Evolutionary conservation across 2,329 filamentous ascomycete genomes (phyloP).

Genomic region (Podosphaera fusca): DNA sequence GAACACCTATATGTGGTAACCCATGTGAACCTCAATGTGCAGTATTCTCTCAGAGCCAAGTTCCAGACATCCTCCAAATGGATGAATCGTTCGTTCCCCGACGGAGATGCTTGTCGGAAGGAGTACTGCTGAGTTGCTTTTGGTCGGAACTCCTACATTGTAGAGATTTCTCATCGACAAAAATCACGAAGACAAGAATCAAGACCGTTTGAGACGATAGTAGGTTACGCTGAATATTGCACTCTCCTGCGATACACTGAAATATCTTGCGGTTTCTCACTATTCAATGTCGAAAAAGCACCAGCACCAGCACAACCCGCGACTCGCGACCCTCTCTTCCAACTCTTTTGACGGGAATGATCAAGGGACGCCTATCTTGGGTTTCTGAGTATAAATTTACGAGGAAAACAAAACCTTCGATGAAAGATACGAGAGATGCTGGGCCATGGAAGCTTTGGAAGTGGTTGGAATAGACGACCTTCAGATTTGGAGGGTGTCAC

Average conservation of each 20-base stretch:
- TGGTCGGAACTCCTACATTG: no score
- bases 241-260: background rate
- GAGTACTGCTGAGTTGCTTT: no score
- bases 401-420: background rate
- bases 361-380: background rate
- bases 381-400: background rate
- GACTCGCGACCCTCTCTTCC: background rate
- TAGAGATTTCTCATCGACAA: no score
- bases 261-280: background rate
- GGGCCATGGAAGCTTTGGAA: background rate
- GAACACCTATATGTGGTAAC: no score
- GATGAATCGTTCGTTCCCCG: no score
- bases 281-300: background rate
- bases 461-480: background rate
- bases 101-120: no score
- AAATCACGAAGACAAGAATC: background rate
- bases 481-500: background rate
- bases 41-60: no score
- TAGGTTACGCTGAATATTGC: background rate
- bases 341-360: background rate
- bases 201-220: background rate
- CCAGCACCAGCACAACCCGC: background rate
- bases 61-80: no score
- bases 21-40: no score
- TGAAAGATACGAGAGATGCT: background rate